These are phyloP conservation scores for Hypoxylon perforatum DNA, from an alignment of 495 filamentous ascomycete genomes.

Conservation along the genomic window DNA sequence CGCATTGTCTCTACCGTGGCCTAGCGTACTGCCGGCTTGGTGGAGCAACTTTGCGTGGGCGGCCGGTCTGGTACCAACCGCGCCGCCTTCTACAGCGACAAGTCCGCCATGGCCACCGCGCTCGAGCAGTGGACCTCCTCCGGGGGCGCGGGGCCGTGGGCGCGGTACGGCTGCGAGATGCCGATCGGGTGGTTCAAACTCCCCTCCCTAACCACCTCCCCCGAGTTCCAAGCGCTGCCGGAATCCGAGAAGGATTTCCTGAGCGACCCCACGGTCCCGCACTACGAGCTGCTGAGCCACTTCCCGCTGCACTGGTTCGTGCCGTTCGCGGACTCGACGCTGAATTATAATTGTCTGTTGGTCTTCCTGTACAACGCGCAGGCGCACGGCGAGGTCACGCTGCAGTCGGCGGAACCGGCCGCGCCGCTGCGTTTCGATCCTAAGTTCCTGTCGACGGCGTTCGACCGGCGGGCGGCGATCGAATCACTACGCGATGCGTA, in stretches of 20 bases:
- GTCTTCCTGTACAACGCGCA: constrained; percentile 53
- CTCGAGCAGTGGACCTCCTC: constrained; percentile 58
- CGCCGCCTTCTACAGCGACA: constrained; percentile 43
- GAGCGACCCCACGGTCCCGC: constrained; percentile 60
- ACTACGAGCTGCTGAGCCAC: constrained; percentile 51
- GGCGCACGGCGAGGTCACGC: constrained; percentile 60
- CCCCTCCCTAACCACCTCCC: constrained; percentile 45
- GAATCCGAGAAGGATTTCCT: constrained; percentile 52
- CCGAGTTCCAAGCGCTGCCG: constrained; percentile 28
- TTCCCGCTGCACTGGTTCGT: constrained; percentile 60
- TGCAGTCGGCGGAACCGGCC: constrained; percentile 65
- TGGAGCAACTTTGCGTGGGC: constrained; percentile 74
- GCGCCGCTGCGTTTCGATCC: constrained; percentile 69
- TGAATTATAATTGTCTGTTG: constrained; percentile 47
- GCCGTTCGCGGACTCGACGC: constrained; percentile 43
- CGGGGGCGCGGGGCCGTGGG: constrained; percentile 60
- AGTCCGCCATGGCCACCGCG: constrained; percentile 53
- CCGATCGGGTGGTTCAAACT: constrained; percentile 67
- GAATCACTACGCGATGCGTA: constrained; percentile 63
- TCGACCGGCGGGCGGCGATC: constrained; percentile 65
- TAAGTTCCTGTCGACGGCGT: constrained; percentile 65
- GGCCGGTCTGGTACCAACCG: constrained; percentile 53
- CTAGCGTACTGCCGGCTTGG: constrained; percentile 73
- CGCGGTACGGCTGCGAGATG: constrained; percentile 53
- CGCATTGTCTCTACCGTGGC: constrained; percentile 76